Conservation (phyloP, 805 yeast genomes). For the Candida ponderosae region DNA sequence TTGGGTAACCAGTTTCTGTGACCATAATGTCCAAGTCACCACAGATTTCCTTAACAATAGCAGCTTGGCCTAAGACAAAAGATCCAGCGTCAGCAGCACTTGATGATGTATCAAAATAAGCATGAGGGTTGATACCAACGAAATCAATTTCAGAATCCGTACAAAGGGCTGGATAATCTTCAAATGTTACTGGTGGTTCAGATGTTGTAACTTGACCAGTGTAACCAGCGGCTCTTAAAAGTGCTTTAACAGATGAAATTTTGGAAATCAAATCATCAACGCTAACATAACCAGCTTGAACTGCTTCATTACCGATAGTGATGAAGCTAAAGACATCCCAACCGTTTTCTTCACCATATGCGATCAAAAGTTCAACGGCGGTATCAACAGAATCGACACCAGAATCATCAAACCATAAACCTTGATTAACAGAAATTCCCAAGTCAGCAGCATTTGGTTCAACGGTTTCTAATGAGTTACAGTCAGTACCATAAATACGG, state of each 20-base stretch:
- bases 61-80: slow-evolving; percentile 59
- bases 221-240: slow-evolving; percentile 63
- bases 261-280: slow-evolving; percentile 57
- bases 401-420: slow-evolving; percentile 64
- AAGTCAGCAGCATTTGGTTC: slow-evolving; percentile 48
- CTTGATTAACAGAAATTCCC: slow-evolving; percentile 76
- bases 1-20: slow-evolving; percentile 90
- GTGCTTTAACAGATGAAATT: slow-evolving; percentile 53
- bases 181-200: slow-evolving; percentile 79
- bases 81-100: slow-evolving; percentile 64
- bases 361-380: slow-evolving; percentile 45
- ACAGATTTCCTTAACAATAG: slow-evolving; percentile 48
- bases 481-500: slow-evolving; percentile 85
- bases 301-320: slow-evolving; percentile 86
- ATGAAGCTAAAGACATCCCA: slow-evolving; percentile 75
- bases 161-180: slow-evolving; percentile 61
- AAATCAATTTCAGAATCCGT: slow-evolving; percentile 63
- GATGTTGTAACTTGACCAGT: slow-evolving; percentile 72
- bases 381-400: slow-evolving; percentile 69
- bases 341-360: slow-evolving; percentile 40
- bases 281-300: slow-evolving; percentile 52
- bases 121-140: slow-evolving; percentile 81
- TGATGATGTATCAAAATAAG: slow-evolving; percentile 65
- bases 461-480: slow-evolving; percentile 59
- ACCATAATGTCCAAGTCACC: slow-evolving; percentile 43